Base-by-base conservation (phyloP, 305 asterid genomes). In the Salvia sclarea region DNA sequence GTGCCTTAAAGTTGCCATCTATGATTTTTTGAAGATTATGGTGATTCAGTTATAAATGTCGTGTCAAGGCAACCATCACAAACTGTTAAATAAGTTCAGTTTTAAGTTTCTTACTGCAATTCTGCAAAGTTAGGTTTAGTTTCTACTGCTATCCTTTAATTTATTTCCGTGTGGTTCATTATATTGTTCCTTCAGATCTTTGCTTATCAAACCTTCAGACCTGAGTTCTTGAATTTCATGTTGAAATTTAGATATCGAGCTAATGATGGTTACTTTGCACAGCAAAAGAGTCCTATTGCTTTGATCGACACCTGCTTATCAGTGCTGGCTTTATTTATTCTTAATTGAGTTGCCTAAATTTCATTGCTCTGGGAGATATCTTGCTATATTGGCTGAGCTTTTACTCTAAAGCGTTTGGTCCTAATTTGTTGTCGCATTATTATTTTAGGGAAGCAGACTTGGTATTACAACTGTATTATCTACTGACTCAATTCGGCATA, bases 401-500 rank as follows among this genome's bases (percentile, higher is more conserved):
- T 62, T 14, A 45, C 49, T 45, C 59, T 20, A 21, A 33, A 53
- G 14, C 14, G 30, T 8, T 25, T 47, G 28, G 24, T 41, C 64
- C 18, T 63, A 21, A 18, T 20, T 41, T 21, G 24, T 33, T 33
- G 20, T 24, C 63, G 28, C 50, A 59, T 75, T 61, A 50, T 72
- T 30, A 67, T 61, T 81, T 74, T 86, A 95, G 99, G 99, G 87
- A 61, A 81, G 97, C 89, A 89, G 99, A 84, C 78, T 95, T 82
- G 99, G 99, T 40, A 83, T 95, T 61, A 95, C 99, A 31, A 95
- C 98, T 33, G 96, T 95, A 62, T 66, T 95, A 78, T 95, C 98
- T 37, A 95, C 99, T 0, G 99, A 95, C 81, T 95, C 99, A 16
- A 86, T 95, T 76, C 89, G 99, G 78, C 99, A 95, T 82, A 95